Conservation (phyloP, 805 yeast species). For the Clavispora asparagi region DNA sequence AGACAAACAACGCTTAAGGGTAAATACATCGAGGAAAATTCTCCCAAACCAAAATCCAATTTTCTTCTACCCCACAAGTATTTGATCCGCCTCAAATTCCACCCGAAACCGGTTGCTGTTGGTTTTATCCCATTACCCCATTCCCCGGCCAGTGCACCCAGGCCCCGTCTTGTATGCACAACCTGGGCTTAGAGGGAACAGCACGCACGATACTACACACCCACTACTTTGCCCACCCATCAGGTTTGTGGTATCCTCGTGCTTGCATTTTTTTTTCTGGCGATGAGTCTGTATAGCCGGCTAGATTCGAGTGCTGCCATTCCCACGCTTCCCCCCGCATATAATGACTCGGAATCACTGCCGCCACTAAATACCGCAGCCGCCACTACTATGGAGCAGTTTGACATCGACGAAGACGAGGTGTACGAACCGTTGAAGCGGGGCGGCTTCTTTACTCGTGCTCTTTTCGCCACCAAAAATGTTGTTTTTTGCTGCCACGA, state of each 20-base stretch:
- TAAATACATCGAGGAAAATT: too few species aligned
- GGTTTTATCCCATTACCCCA: too few species aligned
- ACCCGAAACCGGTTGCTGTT: too few species aligned
- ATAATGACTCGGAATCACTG: constrained; percentile 1
- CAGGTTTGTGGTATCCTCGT: neutral
- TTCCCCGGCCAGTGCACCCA: too few species aligned
- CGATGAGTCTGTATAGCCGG: neutral
- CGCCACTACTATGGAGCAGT: constrained; percentile 21
- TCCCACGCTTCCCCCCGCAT: constrained; percentile 9
- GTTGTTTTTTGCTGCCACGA: constrained; percentile 33
- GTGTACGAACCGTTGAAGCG: constrained; percentile 14
- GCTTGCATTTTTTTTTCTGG: neutral
- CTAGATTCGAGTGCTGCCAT: constrained; percentile 1
- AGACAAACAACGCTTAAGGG: too few species aligned
- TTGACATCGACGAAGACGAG: constrained; percentile 33
- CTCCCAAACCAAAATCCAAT: too few species aligned
- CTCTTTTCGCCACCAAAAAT: constrained; percentile 30
- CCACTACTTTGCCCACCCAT: neutral
- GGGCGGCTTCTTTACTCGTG: constrained; percentile 27
- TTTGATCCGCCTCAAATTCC: too few species aligned
- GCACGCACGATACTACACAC: neutral
- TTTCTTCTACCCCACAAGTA: too few species aligned
- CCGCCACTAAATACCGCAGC: neutral
- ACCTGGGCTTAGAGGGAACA: neutral
- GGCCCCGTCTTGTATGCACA: neutral